Base-by-base conservation (phyloP, 345 rosid species). In the Moricandia arvensis region DNA sequence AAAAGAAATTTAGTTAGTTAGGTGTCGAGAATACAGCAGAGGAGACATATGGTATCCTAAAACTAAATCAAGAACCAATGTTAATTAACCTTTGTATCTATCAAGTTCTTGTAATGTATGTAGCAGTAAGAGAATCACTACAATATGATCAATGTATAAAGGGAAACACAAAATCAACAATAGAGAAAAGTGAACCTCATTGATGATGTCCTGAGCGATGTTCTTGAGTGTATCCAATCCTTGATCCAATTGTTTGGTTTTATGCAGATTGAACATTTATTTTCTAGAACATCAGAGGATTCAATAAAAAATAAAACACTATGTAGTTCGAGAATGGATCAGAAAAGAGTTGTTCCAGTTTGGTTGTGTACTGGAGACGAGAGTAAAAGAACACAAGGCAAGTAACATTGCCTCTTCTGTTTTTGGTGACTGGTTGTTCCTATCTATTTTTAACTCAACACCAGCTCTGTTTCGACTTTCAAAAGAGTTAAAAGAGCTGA, bases 211-310 rank as follows among this genome's bases (percentile, higher is more conserved):
- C n/a, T n/a, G n/a, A n/a, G n/a, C n/a, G n/a, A n/a, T n/a, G n/a
- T n/a, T n/a, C n/a, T n/a, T n/a, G n/a, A n/a, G 83, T 6, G 93
- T 93, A 69, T 87, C 93, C 80, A 93, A 79, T 75, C 97, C 97
- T 77, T 93, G 41, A 35, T 35, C 41, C 41, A 35, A 7, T 35
- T 35, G 41, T 35, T 35, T 35, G 12, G 12, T 37, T 21, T 21
- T 21, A 21, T 60, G 41, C 10, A 33, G 43, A 33, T 33, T 61
- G 26, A 33, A 15, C 45, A 16, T 27, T 34, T 26, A 61, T 61
- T 61, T 16, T 35, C 53, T 11, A 21, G 24, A 21, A 21, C 24
- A 21, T 21, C 24, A 21, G 24, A 21, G 24, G 24, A 21, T 21
- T 21, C 24, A 21, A 21, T 21, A 21, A 21, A 21, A 21, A 21